Evolutionary conservation across 2,329 filamentous ascomycete species (phyloP).

Genomic region (Diaporthe caulivora): DNA sequence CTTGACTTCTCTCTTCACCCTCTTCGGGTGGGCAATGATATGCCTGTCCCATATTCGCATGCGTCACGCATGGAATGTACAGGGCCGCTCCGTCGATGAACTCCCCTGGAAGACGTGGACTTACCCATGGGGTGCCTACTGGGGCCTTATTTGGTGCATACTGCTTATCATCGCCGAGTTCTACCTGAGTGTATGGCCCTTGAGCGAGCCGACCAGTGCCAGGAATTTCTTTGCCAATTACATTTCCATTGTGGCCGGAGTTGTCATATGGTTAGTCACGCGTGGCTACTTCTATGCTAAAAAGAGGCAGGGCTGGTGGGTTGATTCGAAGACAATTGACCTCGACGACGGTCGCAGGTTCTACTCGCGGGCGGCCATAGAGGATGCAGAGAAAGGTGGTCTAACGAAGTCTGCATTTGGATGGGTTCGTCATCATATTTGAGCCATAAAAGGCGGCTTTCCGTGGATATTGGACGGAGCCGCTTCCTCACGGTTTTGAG

Average conservation of each 20-base stretch:
- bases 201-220: conserved; percentile 49
- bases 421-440: conserved; percentile 33
- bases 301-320: conserved; percentile 46
- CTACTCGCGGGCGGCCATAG: conserved; percentile 32
- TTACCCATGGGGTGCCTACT: conserved; percentile 57
- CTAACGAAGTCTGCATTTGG: conserved; percentile 41
- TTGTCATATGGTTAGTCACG: conserved; percentile 56
- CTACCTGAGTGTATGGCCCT: conserved; percentile 60
- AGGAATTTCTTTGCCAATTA: conserved; percentile 61
- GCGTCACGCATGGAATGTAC: conserved; percentile 54
- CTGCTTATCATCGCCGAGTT: conserved; percentile 60
- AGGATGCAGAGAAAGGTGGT: conserved; percentile 29
- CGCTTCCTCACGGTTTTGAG: neutral
- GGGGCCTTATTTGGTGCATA: conserved; percentile 57
- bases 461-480: no score
- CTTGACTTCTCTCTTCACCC: conserved; percentile 58
- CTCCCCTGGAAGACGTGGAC: conserved; percentile 59
- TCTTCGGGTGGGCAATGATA: conserved; percentile 59
- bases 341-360: conserved; percentile 48
- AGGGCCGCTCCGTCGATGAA: conserved; percentile 51
- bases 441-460: neutral
- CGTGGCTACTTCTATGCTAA: conserved; percentile 53
- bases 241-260: conserved; percentile 56
- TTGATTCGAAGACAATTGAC: conserved; percentile 48
- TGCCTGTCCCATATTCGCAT: conserved; percentile 58